phyloP scores from a whole-genome alignment of 2,329 filamentous ascomycete genomes.

The Chaetoscypha palmicola region DNA sequence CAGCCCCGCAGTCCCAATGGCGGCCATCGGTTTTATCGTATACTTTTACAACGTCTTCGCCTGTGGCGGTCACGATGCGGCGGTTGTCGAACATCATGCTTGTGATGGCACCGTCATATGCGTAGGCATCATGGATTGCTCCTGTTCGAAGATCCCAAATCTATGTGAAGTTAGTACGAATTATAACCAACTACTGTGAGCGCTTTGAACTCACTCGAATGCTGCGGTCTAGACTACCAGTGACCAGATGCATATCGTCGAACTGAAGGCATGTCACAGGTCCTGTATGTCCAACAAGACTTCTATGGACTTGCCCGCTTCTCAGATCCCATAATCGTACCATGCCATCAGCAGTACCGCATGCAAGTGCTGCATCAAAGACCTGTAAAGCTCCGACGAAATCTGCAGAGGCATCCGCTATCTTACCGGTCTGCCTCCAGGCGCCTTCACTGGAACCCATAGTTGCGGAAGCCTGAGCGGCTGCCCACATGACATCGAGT shows the following conservation, averaged over 20 bases:
- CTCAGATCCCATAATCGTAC: constrained; percentile 93
- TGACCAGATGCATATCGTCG: constrained; percentile 91
- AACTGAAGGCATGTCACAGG: constrained; percentile 93
- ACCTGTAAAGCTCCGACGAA: constrained; percentile 94
- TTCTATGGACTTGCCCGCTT: constrained; percentile 94
- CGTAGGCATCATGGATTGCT: constrained; percentile 91
- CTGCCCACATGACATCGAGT: constrained; percentile 95
- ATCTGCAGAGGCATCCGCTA: constrained; percentile 64
- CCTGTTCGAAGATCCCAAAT: constrained; percentile 98
- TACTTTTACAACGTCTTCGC: constrained; percentile 91
- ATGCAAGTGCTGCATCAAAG: constrained; percentile 91
- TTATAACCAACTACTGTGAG: background rate
- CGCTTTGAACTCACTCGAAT: constrained; percentile 68
- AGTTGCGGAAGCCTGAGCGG: constrained; percentile 75
- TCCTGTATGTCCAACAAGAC: constrained; percentile 89
- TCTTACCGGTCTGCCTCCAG: constrained; percentile 66
- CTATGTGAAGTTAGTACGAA: constrained; percentile 43
- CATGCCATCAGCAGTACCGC: constrained; percentile 96
- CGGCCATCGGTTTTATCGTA: constrained; percentile 95
- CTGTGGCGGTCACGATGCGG: constrained; percentile 81
- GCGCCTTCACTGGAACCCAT: constrained; percentile 52
- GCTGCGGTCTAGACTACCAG: constrained; percentile 85
- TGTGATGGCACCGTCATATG: constrained; percentile 85
- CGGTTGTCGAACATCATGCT: constrained; percentile 96
- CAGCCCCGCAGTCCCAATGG: constrained; percentile 94